These are phyloP conservation scores for Xylaria intraflava DNA, from an alignment of 495 filamentous ascomycete species.

Conservation along the genomic window DNA sequence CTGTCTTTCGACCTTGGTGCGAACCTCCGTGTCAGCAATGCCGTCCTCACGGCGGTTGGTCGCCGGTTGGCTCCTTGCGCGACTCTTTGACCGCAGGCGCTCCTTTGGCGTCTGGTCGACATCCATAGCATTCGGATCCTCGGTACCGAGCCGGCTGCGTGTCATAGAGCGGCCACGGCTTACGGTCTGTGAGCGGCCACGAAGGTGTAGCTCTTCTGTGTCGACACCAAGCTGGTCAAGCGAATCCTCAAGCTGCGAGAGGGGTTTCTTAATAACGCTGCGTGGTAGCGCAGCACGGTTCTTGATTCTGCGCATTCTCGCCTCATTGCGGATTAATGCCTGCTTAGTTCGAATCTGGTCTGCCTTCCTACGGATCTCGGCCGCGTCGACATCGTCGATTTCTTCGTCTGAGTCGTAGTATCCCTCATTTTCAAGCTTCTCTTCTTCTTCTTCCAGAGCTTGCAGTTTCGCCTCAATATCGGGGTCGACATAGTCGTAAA, in stretches of 20 bases:
- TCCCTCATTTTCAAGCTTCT: conserved; percentile 63
- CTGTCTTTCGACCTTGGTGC: conserved; percentile 75
- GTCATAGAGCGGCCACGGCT: conserved; percentile 56
- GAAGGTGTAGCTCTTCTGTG: conserved; percentile 60
- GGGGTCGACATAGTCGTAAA: conserved; percentile 93
- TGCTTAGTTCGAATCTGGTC: conserved; percentile 93
- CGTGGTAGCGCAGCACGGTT: conserved; percentile 89
- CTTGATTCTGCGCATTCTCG: conserved; percentile 85
- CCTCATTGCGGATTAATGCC: conserved; percentile 79
- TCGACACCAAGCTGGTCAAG: conserved; percentile 83
- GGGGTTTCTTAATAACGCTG: conserved; percentile 62
- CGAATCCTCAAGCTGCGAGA: conserved; percentile 77
- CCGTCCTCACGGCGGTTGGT: conserved; percentile 83
- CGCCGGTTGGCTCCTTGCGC: conserved; percentile 65
- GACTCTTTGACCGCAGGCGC: conserved; percentile 67
- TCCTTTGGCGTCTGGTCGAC: conserved; percentile 60
- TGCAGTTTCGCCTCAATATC: conserved; percentile 90
- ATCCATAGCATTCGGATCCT: conserved; percentile 75
- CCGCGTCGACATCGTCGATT: conserved; percentile 76
- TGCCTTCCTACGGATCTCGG: conserved; percentile 81
- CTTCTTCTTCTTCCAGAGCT: conserved; percentile 90
- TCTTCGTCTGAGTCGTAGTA: conserved; percentile 46
- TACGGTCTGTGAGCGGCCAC: conserved; percentile 55
- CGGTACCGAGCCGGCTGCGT: conserved; percentile 43
- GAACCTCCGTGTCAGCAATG: conserved; percentile 51